A percentile compares a stretch with the other conserved stretches of the same genome.
phyloP scores from a whole-genome alignment of 176 grass and related monocot genomes.

The Zizania latifolia region DNA sequence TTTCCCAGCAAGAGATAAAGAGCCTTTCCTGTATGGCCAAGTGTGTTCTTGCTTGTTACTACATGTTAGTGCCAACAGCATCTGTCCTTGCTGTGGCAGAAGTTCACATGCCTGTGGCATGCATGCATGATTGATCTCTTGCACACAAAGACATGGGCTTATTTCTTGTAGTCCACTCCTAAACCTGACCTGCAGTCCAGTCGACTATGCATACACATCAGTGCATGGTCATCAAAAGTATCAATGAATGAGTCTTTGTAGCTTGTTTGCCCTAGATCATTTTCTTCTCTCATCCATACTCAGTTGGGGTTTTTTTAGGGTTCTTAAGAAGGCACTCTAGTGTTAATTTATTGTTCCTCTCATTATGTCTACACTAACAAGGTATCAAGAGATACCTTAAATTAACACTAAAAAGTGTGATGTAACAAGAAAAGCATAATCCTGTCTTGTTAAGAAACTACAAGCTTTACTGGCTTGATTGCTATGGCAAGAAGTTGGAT shows the following conservation, averaged over 20 bases:
- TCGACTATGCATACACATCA: conserved; percentile 23
- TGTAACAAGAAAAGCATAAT: neutral
- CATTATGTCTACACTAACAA: too few relatives aligned
- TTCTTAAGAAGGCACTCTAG: too few relatives aligned
- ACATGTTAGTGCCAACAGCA: conserved; percentile 24
- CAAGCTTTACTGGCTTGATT: neutral
- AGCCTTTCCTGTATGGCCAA: conserved; percentile 32
- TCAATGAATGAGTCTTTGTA: neutral
- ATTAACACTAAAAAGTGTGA: too few relatives aligned
- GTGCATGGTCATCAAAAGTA: neutral
- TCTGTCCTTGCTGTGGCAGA: conserved; percentile 48
- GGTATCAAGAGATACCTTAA: too few relatives aligned
- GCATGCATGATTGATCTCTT: conserved; percentile 28
- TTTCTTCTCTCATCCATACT: neutral
- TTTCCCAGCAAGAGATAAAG: conserved; percentile 31
- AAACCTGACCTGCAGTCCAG: neutral
- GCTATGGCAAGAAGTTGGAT: neutral
- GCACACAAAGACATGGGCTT: neutral
- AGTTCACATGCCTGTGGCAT: conserved; percentile 40
- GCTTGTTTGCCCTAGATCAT: neutral
- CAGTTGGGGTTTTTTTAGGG: too few relatives aligned
- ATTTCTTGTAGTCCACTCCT: conserved; percentile 37
- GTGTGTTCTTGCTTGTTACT: conserved; percentile 23
- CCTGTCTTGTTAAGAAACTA: neutral
- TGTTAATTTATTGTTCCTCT: too few relatives aligned